These are phyloP conservation scores for Ustilago nuda DNA, from an alignment of 1,284 basidiomycete genomes.

Conservation along the genomic window DNA sequence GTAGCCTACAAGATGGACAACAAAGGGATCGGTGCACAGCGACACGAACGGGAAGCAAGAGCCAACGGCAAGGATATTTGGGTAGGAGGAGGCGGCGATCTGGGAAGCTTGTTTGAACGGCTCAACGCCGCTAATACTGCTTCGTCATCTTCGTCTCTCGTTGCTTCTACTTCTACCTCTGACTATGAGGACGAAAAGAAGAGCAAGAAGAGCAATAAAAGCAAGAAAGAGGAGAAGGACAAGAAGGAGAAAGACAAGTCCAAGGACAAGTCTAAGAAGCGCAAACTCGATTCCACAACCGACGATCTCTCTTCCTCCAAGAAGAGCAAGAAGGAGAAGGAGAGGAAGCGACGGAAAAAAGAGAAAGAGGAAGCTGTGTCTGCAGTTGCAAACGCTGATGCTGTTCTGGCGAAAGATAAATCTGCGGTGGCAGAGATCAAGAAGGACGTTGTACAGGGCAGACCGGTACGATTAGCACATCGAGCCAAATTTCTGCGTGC, in stretches of 20 bases:
- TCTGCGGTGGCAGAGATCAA: constrained; percentile 40
- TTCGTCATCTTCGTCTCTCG: constrained; percentile 29
- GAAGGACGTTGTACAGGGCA: constrained; percentile 29
- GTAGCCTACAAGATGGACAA: constrained; percentile 68
- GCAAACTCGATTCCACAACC: constrained; percentile 33
- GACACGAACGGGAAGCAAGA: constrained; percentile 64
- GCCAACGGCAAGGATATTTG: constrained; percentile 60
- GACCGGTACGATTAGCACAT: constrained; percentile 45
- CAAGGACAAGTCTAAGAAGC: constrained; percentile 36
- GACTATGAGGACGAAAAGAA: constrained; percentile 21
- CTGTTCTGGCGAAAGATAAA: constrained; percentile 19
- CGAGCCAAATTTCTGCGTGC: constrained; percentile 67
- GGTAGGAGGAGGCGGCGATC: constrained; percentile 65
- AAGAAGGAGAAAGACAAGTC: constrained; percentile 23
- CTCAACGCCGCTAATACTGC: constrained; percentile 62
- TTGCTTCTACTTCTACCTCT: constrained; percentile 19
- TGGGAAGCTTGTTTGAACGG: constrained; percentile 66
- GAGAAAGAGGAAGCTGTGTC: constrained; percentile 31
- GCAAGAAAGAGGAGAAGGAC: constrained; percentile 37
- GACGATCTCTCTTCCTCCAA: constrained; percentile 16
- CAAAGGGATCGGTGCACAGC: constrained; percentile 66
- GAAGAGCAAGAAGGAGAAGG: constrained; percentile 40
- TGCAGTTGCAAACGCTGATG: constrained; percentile 24
- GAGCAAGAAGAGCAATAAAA: constrained; percentile 34
- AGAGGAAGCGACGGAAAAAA: constrained; percentile 22